phyloP scores from a whole-genome alignment of 2,329 filamentous ascomycete species.

The Aureobasidium pullulans region DNA sequence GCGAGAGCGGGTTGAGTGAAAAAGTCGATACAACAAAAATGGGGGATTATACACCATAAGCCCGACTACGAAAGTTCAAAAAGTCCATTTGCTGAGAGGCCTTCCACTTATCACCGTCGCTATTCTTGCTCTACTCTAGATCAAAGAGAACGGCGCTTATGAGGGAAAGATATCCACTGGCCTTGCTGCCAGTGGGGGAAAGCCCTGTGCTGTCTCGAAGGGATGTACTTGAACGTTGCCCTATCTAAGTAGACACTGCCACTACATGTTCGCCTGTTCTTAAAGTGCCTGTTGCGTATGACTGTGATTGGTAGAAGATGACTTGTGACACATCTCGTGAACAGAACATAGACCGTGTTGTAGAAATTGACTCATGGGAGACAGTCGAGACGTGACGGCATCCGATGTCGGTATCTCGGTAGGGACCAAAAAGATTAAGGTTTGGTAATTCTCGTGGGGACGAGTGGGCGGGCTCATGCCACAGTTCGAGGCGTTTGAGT shows the following conservation, averaged over 20 bases:
- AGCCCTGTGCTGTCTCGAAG: constrained; percentile 86
- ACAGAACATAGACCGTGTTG: neutral
- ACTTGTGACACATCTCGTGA: too few species aligned
- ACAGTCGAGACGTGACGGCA: neutral
- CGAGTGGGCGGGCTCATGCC: neutral
- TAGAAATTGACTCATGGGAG: neutral
- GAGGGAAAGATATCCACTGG: constrained; percentile 97
- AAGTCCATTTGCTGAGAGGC: constrained; percentile 12
- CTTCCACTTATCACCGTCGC: constrained; percentile 16
- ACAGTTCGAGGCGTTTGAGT: constrained; percentile 2
- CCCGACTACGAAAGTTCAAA: constrained; percentile 10
- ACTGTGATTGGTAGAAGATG: neutral
- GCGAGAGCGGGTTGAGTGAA: constrained; percentile 6
- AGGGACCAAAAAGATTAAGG: neutral
- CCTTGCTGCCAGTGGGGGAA: constrained; percentile 64
- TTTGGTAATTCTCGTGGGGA: constrained; percentile 3
- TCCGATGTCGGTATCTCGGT: neutral
- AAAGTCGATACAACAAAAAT: constrained; percentile 8
- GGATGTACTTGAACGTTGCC: constrained; percentile 86
- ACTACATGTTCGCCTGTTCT: constrained; percentile 14
- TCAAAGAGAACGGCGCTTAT: constrained; percentile 71
- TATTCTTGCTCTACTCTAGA: constrained; percentile 18
- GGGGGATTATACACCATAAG: constrained; percentile 5
- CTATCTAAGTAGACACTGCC: constrained; percentile 26
- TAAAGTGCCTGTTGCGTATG: neutral